Base-by-base conservation (phyloP, 805 yeast genomes). In the Starmera caribaea region DNA sequence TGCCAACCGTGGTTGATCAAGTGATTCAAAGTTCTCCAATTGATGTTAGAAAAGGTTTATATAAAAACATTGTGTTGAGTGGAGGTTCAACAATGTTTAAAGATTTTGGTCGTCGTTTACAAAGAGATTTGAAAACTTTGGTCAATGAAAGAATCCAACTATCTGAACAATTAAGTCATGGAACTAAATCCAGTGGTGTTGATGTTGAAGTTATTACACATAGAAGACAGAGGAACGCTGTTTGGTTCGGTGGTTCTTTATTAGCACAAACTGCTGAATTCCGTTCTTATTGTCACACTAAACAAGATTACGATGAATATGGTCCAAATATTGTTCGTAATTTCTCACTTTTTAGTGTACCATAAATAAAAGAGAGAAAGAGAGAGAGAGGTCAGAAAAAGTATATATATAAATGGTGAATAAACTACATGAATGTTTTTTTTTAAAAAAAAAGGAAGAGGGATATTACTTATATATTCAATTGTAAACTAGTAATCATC, bases 71-170 rank as follows among this genome's bases (percentile, higher is more conserved):
- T 57, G 99, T 92, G 15, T 72, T 92, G 41, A 82, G 95, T 40
- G 98, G 98, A 54, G 99, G 98, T 35, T 88, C 97, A 2, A 92
- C 98, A 9, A 92, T 92, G 98, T 92, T 92, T 65, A 88, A 88
- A 58, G 97, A 92, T 61, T 92, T 92, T 57, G 97, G 97, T 35
- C 83, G 97, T 67, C 79, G 99, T 65, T 71, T 92, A 52, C 98
- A 92, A 66, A 82, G 97, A 65, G 99, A 92, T 62, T 69, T 92
- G 54, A 86, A 87, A 65, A 62, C 74, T 11, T 70, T 92, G 48
- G 97, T 89, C 21, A 89, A 85, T 55, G 88, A 84, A 47, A 80
- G 99, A 65, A 87, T 92, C 45, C 77, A 79, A 39, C 71, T 72
- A 44, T 81, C 89, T 58, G 98, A 92, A 65, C 68, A 69, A 52